These are phyloP conservation scores for Luvunga scandens DNA, from an alignment of 345 rosid genomes.

Conservation along the genomic window DNA sequence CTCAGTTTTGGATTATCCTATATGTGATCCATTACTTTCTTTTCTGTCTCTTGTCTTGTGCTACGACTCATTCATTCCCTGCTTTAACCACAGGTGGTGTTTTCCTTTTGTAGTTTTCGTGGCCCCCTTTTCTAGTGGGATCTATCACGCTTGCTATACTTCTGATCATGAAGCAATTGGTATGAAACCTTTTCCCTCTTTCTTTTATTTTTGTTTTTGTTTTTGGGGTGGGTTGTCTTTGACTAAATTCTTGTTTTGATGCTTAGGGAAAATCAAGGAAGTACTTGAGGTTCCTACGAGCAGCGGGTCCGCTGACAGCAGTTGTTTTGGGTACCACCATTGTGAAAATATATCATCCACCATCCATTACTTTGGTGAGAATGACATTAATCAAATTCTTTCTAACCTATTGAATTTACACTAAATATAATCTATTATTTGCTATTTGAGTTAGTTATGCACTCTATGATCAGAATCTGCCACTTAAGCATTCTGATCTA, in stretches of 20 bases:
- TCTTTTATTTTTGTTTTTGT: not conserved
- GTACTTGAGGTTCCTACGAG: constrained; percentile 73
- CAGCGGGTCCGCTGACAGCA: constrained; percentile 93
- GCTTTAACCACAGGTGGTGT: constrained; percentile 54
- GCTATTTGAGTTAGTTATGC: not conserved
- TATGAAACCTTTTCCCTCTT: constrained; percentile 32
- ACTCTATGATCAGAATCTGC: not conserved
- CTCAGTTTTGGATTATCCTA: not conserved
- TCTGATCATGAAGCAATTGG: constrained; percentile 90
- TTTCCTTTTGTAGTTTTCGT: constrained; percentile 88
- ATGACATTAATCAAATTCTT: constrained; percentile 5
- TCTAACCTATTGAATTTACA: not conserved
- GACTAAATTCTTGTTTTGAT: constrained; percentile 19
- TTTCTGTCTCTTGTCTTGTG: constrained; percentile 18
- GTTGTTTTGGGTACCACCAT: constrained; percentile 80
- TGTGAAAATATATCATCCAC: constrained; percentile 76
- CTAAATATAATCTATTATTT: not conserved
- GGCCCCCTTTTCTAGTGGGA: constrained; percentile 99
- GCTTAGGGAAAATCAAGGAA: constrained; percentile 90
- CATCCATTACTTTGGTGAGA: constrained; percentile 88
- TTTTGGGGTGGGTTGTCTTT: constrained; percentile 1
- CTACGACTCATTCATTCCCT: constrained; percentile 36
- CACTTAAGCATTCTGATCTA: not conserved
- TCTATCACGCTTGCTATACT: constrained; percentile 73
- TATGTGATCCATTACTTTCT: not conserved